Evolutionary conservation across 139 green algal species (phyloP).

Genomic region (Coelastrella sp.): DNA sequence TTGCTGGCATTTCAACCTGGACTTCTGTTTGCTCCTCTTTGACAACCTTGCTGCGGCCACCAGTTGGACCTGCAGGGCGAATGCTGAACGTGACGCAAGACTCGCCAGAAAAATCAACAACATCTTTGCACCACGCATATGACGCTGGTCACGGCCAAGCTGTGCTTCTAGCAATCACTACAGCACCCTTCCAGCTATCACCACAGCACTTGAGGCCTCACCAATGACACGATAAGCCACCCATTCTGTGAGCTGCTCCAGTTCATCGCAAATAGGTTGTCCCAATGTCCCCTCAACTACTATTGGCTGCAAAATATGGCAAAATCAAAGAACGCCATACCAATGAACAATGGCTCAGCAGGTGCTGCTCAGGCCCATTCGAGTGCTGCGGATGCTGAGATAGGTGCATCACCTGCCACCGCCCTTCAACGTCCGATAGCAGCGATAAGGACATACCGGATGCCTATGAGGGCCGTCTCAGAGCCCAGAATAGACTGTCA

Average conservation of each 20-base stretch:
- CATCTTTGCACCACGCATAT: background rate
- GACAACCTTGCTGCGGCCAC: slow-evolving; percentile 21
- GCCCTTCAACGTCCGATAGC: background rate
- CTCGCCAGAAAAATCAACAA: background rate
- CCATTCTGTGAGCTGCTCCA: slow-evolving; percentile 16
- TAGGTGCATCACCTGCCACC: background rate
- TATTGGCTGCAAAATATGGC: background rate
- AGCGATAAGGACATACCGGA: background rate
- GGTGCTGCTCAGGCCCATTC: too few relatives aligned
- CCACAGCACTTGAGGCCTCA: background rate
- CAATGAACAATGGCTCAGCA: too few relatives aligned
- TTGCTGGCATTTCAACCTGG: background rate
- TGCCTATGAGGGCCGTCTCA: background rate
- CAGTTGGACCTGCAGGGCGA: slow-evolving; percentile 17
- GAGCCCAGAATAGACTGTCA: background rate
- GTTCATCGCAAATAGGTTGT: background rate
- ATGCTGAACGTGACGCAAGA: too few relatives aligned
- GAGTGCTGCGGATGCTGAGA: background rate
- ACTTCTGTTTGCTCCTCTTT: slow-evolving; percentile 16
- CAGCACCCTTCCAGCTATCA: too few relatives aligned
- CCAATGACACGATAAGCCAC: slow-evolving; percentile 18
- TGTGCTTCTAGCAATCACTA: too few relatives aligned
- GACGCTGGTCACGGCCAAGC: too few relatives aligned
- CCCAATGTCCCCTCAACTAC: background rate
- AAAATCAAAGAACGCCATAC: too few relatives aligned